phyloP scores from a whole-genome alignment of 805 yeast species.

The Kuraishia ogatae region DNA sequence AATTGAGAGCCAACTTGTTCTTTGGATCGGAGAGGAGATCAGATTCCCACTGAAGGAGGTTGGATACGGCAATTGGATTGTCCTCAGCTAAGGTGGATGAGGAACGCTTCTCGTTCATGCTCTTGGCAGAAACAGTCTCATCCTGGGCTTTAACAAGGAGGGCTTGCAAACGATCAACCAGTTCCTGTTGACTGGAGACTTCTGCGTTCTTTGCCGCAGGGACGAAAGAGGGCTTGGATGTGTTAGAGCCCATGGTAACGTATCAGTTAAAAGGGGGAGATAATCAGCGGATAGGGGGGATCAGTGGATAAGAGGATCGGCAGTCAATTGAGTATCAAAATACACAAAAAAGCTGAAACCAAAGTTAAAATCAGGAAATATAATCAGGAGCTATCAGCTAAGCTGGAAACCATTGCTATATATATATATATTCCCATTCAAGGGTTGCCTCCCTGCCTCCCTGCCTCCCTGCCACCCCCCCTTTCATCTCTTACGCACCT shows the following conservation, averaged over 20 bases:
- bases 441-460: too few relatives aligned
- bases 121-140: background rate
- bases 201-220: background rate
- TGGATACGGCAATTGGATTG: constrained; percentile 22
- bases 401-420: too few relatives aligned
- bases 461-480: too few relatives aligned
- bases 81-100: constrained; percentile 1
- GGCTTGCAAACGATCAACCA: constrained; percentile 2
- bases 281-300: too few relatives aligned
- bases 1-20: constrained; percentile 44
- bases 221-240: background rate
- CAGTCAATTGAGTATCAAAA: too few relatives aligned
- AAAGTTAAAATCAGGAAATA: too few relatives aligned
- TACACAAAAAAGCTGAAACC: too few relatives aligned
- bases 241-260: background rate
- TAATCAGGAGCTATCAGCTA: too few relatives aligned
- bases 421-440: too few relatives aligned
- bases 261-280: too few relatives aligned
- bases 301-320: too few relatives aligned
- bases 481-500: too few relatives aligned
- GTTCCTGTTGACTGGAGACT: constrained; percentile 1
- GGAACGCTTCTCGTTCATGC: background rate
- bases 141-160: constrained; percentile 2
- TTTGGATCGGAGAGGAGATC: constrained; percentile 36
- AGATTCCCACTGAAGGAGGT: constrained; percentile 36